Conservation (phyloP, 2,329 filamentous ascomycete species). For the Elsinoe arachidis region DNA sequence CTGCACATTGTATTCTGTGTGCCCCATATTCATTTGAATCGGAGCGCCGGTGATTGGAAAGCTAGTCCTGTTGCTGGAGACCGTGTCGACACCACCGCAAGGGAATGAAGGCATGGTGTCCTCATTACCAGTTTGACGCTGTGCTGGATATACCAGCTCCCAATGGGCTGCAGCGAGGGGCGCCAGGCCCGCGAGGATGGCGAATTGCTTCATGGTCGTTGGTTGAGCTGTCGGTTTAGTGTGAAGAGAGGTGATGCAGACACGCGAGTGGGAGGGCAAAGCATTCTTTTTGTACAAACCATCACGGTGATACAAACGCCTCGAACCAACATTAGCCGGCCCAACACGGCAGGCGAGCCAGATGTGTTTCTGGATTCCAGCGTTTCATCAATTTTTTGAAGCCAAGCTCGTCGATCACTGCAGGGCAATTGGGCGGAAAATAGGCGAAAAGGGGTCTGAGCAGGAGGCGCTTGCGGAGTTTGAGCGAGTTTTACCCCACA, state of each 20-base stretch:
- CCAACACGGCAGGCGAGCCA: neutral
- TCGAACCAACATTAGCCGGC: neutral
- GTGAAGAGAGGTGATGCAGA: neutral
- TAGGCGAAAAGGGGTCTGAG: conserved; percentile 4
- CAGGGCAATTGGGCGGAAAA: conserved; percentile 3
- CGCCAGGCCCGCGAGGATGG: conserved; percentile 32
- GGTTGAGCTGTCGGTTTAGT: neutral
- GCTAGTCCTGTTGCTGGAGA: conserved; percentile 37
- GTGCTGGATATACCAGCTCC: conserved; percentile 43
- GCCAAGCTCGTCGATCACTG: conserved; percentile 12
- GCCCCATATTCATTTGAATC: conserved; percentile 44
- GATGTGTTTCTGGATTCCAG: conserved; percentile 2
- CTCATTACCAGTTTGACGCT: conserved; percentile 41
- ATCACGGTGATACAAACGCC: neutral
- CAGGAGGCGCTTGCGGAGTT: conserved; percentile 12
- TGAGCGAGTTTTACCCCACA: conserved; percentile 14
- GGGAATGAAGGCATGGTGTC: conserved; percentile 39
- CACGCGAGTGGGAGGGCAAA: neutral
- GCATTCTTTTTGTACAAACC: conserved; percentile 1
- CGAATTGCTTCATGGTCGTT: conserved; percentile 6
- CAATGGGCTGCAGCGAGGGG: conserved; percentile 48
- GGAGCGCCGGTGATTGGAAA: conserved; percentile 43
- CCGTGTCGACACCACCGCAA: conserved; percentile 43
- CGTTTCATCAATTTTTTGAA: conserved; percentile 8
- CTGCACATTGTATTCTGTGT: conserved; percentile 44